Percentiles rank a stretch among this genome's conserved stretches.
These are phyloP conservation scores for Suhomyces bolitotheri DNA, from an alignment of 1,139 yeast genomes.

Conservation along the genomic window DNA sequence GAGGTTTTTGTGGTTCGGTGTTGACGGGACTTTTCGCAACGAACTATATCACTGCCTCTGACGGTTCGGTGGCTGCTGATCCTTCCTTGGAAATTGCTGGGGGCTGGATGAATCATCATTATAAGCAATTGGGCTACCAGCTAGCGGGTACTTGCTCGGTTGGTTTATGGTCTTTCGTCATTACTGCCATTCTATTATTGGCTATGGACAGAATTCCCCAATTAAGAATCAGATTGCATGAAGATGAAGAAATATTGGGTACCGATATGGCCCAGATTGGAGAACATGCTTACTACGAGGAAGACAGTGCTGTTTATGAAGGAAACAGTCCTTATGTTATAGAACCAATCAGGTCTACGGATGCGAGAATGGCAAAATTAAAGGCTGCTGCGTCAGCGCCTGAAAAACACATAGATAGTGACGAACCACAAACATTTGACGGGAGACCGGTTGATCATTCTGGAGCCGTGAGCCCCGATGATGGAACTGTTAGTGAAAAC, in stretches of 20 bases:
- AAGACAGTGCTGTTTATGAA: conserved; percentile 17
- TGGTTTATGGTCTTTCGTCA: conserved; percentile 76
- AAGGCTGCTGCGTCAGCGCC: conserved; percentile 26
- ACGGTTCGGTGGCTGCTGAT: conserved; percentile 57
- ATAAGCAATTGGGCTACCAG: conserved; percentile 88
- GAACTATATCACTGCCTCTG: conserved; percentile 82
- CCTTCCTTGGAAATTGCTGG: conserved; percentile 58
- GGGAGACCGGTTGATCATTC: conserved; percentile 22
- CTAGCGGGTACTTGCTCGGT: conserved; percentile 79
- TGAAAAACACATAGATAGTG: conserved; percentile 15
- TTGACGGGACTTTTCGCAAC: conserved; percentile 93
- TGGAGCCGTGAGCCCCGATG: conserved; percentile 22
- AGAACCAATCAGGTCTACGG: conserved; percentile 70
- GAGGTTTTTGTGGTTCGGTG: conserved; percentile 83
- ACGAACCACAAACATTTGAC: conserved; percentile 12
- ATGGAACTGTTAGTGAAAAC: conserved; percentile 23
- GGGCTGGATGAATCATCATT: conserved; percentile 95
- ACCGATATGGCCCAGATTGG: conserved; percentile 89
- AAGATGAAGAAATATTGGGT: conserved; percentile 88
- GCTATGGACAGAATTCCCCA: conserved; percentile 79
- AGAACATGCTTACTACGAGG: conserved; percentile 72
- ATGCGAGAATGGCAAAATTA: conserved; percentile 41
- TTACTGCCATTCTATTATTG: conserved; percentile 70
- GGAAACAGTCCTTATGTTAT: conserved; percentile 54
- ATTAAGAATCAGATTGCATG: conserved; percentile 78